Evolutionary conservation across 176 grass and related monocot genomes (phyloP).

Genomic region (Musa acuminata): DNA sequence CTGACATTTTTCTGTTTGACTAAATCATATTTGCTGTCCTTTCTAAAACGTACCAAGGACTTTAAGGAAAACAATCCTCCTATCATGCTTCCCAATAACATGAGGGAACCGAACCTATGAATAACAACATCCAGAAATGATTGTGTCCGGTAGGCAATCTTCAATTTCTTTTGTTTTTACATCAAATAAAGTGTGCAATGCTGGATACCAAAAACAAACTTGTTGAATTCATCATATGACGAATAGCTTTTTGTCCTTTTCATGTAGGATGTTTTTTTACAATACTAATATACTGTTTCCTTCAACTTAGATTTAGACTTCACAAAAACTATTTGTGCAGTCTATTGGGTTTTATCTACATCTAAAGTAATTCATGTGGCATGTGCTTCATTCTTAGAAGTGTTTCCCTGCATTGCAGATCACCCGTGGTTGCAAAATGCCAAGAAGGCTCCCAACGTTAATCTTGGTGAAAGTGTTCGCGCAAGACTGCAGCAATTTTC

Average conservation of each 20-base stretch:
- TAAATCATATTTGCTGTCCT: neutral
- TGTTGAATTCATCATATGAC: too few relatives aligned
- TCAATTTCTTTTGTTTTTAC: too few relatives aligned
- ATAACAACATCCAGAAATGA: too few relatives aligned
- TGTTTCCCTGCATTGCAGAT: constrained; percentile 1
- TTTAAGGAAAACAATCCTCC: too few relatives aligned
- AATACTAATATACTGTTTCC: neutral
- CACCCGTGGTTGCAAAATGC: constrained; percentile 17
- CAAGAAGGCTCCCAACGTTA: constrained; percentile 11
- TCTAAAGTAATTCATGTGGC: neutral
- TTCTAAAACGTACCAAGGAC: too few relatives aligned
- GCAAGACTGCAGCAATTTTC: constrained; percentile 20
- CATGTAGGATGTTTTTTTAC: neutral
- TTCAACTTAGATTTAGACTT: neutral
- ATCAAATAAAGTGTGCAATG: too few relatives aligned
- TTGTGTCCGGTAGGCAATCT: too few relatives aligned
- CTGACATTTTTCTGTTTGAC: neutral
- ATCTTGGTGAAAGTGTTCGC: constrained; percentile 15
- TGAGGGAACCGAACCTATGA: neutral
- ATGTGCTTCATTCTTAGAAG: neutral
- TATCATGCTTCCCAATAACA: neutral
- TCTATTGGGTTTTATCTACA: neutral
- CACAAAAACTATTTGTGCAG: neutral
- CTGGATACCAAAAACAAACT: too few relatives aligned
- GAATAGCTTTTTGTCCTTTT: neutral